Evolutionary conservation across 2,329 filamentous ascomycete genomes (phyloP), one percentile per base, ranked within the genome.

Genomic region (Venturia aucupariae): DNA sequence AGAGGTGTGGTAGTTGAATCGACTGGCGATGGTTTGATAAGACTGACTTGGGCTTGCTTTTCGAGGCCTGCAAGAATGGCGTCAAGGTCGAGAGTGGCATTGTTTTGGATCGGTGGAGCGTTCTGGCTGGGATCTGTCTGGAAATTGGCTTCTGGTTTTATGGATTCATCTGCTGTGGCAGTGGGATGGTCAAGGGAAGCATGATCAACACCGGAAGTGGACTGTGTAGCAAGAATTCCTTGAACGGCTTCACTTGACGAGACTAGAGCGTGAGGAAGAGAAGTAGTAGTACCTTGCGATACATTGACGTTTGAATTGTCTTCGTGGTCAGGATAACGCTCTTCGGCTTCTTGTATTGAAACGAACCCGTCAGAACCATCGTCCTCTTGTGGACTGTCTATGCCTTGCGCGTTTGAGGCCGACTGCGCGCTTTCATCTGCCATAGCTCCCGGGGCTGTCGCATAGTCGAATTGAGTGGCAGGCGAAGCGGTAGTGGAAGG

Each of bases 1-100:
- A 63, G 59, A 27, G 64, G 22, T 67, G 72, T 46, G 22, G 32
- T 48, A 46, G 27, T 35, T 8, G 35, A 54, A 22, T 27, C n/a
- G 27, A 41, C 44, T 6, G 57, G 57, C 13, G 59, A 24, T 8
- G 22, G 2, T 60, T 19, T 44, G n/a, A 22, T 11, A 17, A 13
- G 3, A 38, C 11, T 41, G 35, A 13, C 38, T 27, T 41, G 38
- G 35, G 59, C 59, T 42, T 41, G 59, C 41, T 60, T 27, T 41
- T 41, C 59, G 59, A 60, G 27, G 17, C 59, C 41, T 41, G 59
- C 59, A 13, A 60, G 59, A 27, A 60, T 41, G 22, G 59, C 59
- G 59, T 60, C 59, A 60, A 60, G 35, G 38, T 60, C 41, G 51
- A 57, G 51, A 22, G 30, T 35, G 38, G 59, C 32, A 38, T 19